These are phyloP conservation scores for Fusarium duplospermum DNA, from an alignment of 2,329 filamentous ascomycete genomes.

Conservation along the genomic window DNA sequence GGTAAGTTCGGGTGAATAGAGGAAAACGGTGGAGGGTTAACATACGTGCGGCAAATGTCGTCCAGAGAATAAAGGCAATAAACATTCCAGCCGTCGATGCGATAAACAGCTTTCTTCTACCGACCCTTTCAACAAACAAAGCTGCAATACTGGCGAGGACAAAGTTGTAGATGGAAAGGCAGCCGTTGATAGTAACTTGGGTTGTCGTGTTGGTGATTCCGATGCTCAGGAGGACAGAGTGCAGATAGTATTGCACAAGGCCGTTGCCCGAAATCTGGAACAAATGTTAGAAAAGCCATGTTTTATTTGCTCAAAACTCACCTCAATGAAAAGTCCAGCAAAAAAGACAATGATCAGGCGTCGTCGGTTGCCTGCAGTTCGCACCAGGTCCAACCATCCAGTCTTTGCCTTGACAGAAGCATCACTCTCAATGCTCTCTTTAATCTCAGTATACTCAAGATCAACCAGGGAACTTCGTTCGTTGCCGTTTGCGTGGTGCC, in stretches of 20 bases:
- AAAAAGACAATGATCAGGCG: neutral
- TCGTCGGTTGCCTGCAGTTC: neutral
- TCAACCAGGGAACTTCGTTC: neutral
- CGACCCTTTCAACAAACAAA: conserved; percentile 37
- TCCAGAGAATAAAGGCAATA: neutral
- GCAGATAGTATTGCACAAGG: neutral
- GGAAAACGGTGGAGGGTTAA: too few species aligned
- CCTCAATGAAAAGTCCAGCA: neutral
- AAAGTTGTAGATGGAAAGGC: conserved; percentile 42
- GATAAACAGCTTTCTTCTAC: neutral
- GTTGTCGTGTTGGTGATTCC: conserved; percentile 46
- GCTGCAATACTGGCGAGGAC: conserved; percentile 46
- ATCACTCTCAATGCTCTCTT: neutral
- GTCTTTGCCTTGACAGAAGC: neutral
- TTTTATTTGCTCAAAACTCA: neutral
- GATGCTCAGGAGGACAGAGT: conserved; percentile 43
- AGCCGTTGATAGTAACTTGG: conserved; percentile 46
- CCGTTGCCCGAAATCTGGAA: neutral
- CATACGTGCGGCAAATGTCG: neutral
- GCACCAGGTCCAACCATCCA: neutral
- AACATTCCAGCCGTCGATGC: neutral
- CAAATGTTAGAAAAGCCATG: neutral
- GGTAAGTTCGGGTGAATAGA: neutral
- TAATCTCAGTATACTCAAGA: neutral
- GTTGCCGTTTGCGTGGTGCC: neutral